These are phyloP conservation scores for Mycena chlorophos DNA, from an alignment of 768 basidiomycete species.

Conservation along the genomic window DNA sequence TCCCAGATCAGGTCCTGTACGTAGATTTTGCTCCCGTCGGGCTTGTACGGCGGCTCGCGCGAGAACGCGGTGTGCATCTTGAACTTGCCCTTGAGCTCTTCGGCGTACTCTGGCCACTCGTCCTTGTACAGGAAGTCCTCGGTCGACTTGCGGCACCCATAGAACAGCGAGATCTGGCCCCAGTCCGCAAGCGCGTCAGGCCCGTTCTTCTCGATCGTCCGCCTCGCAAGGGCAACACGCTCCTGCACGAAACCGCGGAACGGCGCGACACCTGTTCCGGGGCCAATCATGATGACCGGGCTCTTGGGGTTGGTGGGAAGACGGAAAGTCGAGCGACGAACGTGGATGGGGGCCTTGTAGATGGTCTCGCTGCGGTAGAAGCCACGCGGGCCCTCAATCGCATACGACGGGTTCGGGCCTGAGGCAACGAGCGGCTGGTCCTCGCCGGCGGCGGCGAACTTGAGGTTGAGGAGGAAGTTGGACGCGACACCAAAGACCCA, in stretches of 20 bases:
- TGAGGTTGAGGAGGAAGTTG: slow-evolving; percentile 94
- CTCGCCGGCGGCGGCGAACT: slow-evolving; percentile 68
- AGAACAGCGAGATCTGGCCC: slow-evolving; percentile 94
- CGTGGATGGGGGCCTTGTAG: slow-evolving; percentile 90
- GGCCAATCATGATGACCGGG: slow-evolving; percentile 98
- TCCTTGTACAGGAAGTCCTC: slow-evolving; percentile 95
- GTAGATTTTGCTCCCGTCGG: slow-evolving; percentile 94
- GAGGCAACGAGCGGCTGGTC: slow-evolving; percentile 42
- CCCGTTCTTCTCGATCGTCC: slow-evolving; percentile 94
- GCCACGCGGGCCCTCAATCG: slow-evolving; percentile 88
- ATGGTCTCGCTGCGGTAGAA: slow-evolving; percentile 69
- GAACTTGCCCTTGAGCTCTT: slow-evolving; percentile 91
- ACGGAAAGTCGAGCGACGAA: slow-evolving; percentile 94
- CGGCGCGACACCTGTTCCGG: slow-evolving; percentile 97
- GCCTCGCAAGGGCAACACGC: slow-evolving; percentile 92
- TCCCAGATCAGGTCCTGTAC: slow-evolving; percentile 98
- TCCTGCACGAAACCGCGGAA: slow-evolving; percentile 99
- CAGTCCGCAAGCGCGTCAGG: slow-evolving; percentile 91
- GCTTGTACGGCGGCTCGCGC: slow-evolving; percentile 79
- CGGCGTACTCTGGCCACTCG: slow-evolving; percentile 88
- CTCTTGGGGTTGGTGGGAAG: slow-evolving; percentile 97
- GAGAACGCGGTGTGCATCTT: slow-evolving; percentile 88
- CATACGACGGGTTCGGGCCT: slow-evolving; percentile 65
- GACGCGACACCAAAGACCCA: slow-evolving; percentile 90
- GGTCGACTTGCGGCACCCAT: slow-evolving; percentile 86